These are phyloP conservation scores for Cyclotella choctawhatcheeana DNA, from an alignment of 108 stramenopile species.

Conservation along the genomic window DNA sequence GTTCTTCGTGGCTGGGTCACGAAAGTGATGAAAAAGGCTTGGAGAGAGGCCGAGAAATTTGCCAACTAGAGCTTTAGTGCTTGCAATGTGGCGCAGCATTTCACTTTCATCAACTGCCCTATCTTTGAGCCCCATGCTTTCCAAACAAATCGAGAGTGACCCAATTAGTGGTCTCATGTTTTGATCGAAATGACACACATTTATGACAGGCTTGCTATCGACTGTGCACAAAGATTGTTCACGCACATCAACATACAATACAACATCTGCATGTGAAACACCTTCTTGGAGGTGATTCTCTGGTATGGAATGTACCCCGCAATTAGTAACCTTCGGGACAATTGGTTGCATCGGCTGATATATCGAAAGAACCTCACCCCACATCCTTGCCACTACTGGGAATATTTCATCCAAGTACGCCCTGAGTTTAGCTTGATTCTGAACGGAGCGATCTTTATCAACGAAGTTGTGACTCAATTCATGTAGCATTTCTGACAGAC, in stretches of 20 bases:
- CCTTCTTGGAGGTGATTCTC: slow-evolving; percentile 32
- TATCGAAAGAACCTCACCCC: slow-evolving; percentile 29
- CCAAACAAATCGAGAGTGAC: slow-evolving; percentile 37
- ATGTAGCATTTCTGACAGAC: slow-evolving; percentile 23
- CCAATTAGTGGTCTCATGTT: slow-evolving; percentile 43
- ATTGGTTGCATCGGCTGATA: slow-evolving; percentile 20
- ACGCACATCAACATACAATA: slow-evolving; percentile 35
- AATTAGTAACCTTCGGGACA: slow-evolving; percentile 18
- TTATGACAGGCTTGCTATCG: slow-evolving; percentile 26
- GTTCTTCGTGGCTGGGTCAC: slow-evolving; percentile 33
- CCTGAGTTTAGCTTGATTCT: slow-evolving; percentile 26
- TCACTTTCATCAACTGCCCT: slow-evolving; percentile 30
- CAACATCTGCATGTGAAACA: slow-evolving; percentile 37
- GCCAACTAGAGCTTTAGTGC: slow-evolving; percentile 24
- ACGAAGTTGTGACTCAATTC: slow-evolving; percentile 30
- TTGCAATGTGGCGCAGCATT: slow-evolving; percentile 29
- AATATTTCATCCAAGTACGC: slow-evolving; percentile 34
- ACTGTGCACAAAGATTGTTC: slow-evolving; percentile 19
- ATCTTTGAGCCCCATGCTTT: slow-evolving; percentile 30
- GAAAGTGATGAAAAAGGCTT: slow-evolving; percentile 44
- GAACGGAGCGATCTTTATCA: slow-evolving; percentile 23
- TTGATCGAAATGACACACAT: slow-evolving; percentile 46
- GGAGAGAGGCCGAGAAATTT: slow-evolving; percentile 47
- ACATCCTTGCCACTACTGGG: slow-evolving; percentile 29
- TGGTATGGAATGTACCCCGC: slow-evolving; percentile 23